Percentiles rank a stretch among this genome's conserved stretches.
phyloP scores from a whole-genome alignment of 768 basidiomycete species.

The Hygrophorus pudorinus region DNA sequence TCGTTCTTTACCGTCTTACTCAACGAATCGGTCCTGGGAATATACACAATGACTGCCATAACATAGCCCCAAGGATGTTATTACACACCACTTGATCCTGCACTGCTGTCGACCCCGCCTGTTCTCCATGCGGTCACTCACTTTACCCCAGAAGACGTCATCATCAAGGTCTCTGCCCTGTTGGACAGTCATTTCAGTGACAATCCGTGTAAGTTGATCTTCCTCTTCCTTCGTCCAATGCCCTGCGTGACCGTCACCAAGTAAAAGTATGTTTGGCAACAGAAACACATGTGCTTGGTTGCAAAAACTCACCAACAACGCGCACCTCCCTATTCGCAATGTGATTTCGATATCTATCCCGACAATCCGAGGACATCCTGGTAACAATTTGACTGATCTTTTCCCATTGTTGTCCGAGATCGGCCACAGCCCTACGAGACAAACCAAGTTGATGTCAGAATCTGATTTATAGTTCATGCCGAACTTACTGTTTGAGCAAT shows the following conservation, averaged over 20 bases:
- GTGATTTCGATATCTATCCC: conserved; percentile 82
- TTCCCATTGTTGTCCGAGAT: conserved; percentile 74
- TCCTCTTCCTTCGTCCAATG: conserved; percentile 77
- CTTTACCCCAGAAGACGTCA: conserved; percentile 77
- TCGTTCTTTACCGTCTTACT: conserved; percentile 65
- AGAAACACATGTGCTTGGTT: background rate
- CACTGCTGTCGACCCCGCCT: conserved; percentile 75
- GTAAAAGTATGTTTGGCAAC: background rate
- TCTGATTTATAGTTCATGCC: background rate
- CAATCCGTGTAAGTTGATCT: conserved; percentile 60
- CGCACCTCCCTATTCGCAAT: conserved; percentile 58
- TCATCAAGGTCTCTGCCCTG: conserved; percentile 67
- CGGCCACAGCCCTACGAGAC: conserved; percentile 48
- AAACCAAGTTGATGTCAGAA: background rate
- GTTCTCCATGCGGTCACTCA: conserved; percentile 69
- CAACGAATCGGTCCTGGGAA: conserved; percentile 62
- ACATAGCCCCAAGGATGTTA: background rate
- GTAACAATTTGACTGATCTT: conserved; percentile 63
- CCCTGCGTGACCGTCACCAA: conserved; percentile 25
- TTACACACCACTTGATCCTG: conserved; percentile 69
- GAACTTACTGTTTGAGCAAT: conserved; percentile 46
- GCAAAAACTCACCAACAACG: conserved; percentile 34
- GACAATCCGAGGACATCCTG: conserved; percentile 70
- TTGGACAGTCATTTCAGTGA: conserved; percentile 62
- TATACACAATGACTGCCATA: background rate